Evolutionary conservation across 805 yeast genomes (phyloP), one percentile per base, ranked within the genome.

Genomic region (Zygosaccharomyces bisporus): DNA sequence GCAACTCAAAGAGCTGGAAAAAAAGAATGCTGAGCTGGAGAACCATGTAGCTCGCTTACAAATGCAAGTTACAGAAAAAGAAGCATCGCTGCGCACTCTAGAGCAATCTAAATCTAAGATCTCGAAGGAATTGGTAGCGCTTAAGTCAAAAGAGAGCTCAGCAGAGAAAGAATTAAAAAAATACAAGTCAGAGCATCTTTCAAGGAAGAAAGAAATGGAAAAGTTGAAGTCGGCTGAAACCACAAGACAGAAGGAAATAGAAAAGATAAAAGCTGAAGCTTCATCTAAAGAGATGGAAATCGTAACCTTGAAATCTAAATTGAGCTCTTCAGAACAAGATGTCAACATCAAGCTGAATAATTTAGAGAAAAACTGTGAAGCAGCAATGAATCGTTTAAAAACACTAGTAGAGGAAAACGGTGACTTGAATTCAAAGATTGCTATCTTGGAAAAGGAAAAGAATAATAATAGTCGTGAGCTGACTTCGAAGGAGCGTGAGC

Each of bases 11-110:
- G 72, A 73, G 48, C 43, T 73, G 18, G 66, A 63, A 8, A 64
- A 65, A n/a, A 71, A 68, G 38, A 73, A 72, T 34, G 56, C 58
- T 18, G 82, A 80, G 47, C 59, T 83, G 39, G 69, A 75, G 44
- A 77, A 77, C 47, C 79, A 76, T 36, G 68, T 81, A 51, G 78
- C 81, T 46, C 73, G 75, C 21, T 62, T 82, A 13, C 74, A 73
- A 36, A 67, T 75, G 44, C 83, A 79, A 46, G 62, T 75, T 34
- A 82, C 77, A 46, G 74, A 74, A 14, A 61, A 74, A 16, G 63
- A 70, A 30, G 64, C 61, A 6, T 75, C 71, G 39, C 66, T 69
- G 10, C 70, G 73, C 14, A 56, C 67, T 5, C 54, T 73, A 39
- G 74, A 72, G 42, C 41, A 44, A 7, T 53, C 49, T 25, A 49